A percentile compares a stretch with the other conserved stretches of the same genome.
phyloP scores from a whole-genome alignment of 1,139 yeast genomes.

The Scheffersomyces segobiensis region DNA sequence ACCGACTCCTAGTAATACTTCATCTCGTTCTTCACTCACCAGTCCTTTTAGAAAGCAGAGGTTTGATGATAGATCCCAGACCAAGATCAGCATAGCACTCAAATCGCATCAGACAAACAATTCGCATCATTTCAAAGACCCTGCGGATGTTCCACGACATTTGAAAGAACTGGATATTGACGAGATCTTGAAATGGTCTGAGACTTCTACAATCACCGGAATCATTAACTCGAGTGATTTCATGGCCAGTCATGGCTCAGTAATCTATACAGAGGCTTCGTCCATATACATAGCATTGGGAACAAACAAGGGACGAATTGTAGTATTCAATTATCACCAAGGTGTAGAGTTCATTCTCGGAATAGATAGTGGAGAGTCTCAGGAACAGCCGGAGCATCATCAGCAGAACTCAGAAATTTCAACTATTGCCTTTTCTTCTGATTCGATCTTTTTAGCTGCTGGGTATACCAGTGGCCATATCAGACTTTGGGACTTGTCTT shows the following conservation, averaged over 20 bases:
- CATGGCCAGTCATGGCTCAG: conserved; percentile 45
- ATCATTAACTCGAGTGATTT: conserved; percentile 26
- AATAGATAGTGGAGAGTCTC: conserved; percentile 8
- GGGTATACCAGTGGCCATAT: conserved; percentile 35
- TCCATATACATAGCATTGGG: conserved; percentile 58
- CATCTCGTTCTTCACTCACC: conserved; percentile 1
- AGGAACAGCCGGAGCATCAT: not conserved
- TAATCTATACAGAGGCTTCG: conserved; percentile 48
- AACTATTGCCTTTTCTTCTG: conserved; percentile 32
- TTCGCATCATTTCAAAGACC: not conserved
- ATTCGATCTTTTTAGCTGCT: conserved; percentile 32
- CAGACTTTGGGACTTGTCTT: conserved; percentile 29
- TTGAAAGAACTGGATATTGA: not conserved
- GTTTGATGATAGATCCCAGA: conserved; percentile 43
- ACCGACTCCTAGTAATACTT: conserved; percentile 8
- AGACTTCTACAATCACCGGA: conserved; percentile 19
- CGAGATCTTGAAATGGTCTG: conserved; percentile 26
- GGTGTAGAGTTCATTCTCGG: conserved; percentile 42
- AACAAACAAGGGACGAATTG: conserved; percentile 57
- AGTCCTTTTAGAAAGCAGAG: conserved; percentile 18
- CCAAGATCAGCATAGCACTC: conserved; percentile 26
- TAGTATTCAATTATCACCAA: conserved; percentile 69
- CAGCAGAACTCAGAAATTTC: conserved; percentile 21
- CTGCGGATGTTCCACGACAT: not conserved
- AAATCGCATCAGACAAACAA: conserved; percentile 4